These are phyloP conservation scores for Daphne laureola DNA, from an alignment of 441 rosid species.

Conservation along the genomic window DNA sequence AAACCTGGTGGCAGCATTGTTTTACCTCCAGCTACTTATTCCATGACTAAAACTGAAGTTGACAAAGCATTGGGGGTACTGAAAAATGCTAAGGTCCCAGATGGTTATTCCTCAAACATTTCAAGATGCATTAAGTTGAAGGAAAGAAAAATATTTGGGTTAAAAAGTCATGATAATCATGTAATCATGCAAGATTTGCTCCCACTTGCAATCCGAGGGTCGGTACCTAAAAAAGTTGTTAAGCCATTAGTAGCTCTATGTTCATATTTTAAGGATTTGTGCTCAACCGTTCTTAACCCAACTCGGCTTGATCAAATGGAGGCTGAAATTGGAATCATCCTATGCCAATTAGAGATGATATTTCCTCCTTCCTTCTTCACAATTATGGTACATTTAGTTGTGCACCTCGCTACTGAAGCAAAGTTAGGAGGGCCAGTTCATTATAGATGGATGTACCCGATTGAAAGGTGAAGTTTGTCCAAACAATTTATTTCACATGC, in stretches of 20 bases:
- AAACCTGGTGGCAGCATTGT: not conserved
- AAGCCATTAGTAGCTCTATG: not conserved
- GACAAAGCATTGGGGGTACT: not conserved
- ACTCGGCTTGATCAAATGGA: not conserved
- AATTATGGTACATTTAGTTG: not conserved
- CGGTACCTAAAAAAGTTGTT: not conserved
- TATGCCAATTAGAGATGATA: not conserved
- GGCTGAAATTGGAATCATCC: not conserved
- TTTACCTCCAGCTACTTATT: not conserved
- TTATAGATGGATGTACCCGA: slow-evolving; percentile 6
- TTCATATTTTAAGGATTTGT: not conserved
- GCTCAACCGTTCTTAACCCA: not conserved
- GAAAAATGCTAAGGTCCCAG: not conserved
- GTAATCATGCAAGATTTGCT: not conserved
- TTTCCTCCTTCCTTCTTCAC: not conserved
- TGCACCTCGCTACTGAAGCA: not conserved
- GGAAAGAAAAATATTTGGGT: not conserved
- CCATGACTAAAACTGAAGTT: not conserved
- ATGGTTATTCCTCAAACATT: not conserved
- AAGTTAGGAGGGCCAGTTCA: not conserved
- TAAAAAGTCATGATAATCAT: slow-evolving; percentile 2
- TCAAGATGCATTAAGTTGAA: not conserved
- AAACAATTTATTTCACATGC: too few species aligned
- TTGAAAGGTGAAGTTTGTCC: not conserved
- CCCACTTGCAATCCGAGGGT: not conserved